A percentile compares a stretch with the other conserved stretches of the same genome.
Conservation (phyloP, 1,284 basidiomycete genomes). For the Rhodotorula sp. region DNA sequence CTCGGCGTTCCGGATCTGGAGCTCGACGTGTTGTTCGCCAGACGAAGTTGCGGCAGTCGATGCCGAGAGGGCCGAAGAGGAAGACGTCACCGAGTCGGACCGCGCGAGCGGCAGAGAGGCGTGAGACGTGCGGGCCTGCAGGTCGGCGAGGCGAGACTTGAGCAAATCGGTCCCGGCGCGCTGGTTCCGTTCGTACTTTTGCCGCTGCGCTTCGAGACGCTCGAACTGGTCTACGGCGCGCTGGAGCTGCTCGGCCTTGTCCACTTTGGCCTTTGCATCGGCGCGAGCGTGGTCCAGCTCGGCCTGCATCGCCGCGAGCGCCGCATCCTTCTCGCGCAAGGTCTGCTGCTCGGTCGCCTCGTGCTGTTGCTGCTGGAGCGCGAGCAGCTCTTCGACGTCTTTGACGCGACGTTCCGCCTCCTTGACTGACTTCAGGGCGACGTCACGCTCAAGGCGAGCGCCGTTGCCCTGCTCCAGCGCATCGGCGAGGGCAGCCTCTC, state of each 20-base stretch:
- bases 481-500: neutral
- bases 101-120: neutral
- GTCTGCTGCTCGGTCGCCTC: slow-evolving; percentile 8
- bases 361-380: slow-evolving; percentile 5
- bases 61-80: neutral
- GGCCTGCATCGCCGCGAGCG: neutral
- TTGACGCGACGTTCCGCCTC: slow-evolving; percentile 18
- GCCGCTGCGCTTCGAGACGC: slow-evolving; percentile 4
- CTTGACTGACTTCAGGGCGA: slow-evolving; percentile 3
- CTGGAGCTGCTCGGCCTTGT: neutral
- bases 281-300: neutral
- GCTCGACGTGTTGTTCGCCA: slow-evolving; percentile 3
- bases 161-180: slow-evolving; percentile 18
- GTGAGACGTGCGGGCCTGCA: slow-evolving; percentile 9
- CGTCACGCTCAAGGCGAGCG: slow-evolving; percentile 23
- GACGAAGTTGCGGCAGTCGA: neutral
- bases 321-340: slow-evolving; percentile 18
- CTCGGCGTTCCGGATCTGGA: slow-evolving; percentile 26
- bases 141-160: slow-evolving; percentile 14
- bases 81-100: neutral
- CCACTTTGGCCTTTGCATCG: neutral
- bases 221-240: slow-evolving; percentile 9
- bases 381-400: slow-evolving; percentile 25
- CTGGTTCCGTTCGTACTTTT: slow-evolving; percentile 5
- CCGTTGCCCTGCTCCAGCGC: slow-evolving; percentile 3